phyloP scores from a whole-genome alignment of 164 flowering plant genomes.

The Piper betle region DNA sequence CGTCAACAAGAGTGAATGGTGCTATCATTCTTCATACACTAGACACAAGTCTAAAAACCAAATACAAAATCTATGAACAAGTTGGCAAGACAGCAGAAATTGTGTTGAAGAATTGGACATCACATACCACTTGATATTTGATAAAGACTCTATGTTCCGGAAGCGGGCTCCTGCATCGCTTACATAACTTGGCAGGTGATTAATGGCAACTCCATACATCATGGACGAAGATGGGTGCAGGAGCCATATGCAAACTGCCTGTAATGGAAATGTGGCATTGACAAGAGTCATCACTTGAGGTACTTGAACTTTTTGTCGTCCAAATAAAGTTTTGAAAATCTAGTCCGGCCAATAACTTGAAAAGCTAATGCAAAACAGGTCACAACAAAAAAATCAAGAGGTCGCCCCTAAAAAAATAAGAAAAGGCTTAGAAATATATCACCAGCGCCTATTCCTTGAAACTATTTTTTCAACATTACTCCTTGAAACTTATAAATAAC shows the following conservation, averaged over 20 bases:
- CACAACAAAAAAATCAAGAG: constrained; percentile 85
- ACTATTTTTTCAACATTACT: no score
- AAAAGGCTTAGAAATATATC: neutral
- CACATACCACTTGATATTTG: constrained; percentile 36
- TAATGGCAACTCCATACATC: constrained; percentile 89
- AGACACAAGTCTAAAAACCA: no score
- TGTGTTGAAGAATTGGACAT: neutral
- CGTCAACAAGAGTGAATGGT: no score
- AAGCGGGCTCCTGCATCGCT: constrained; percentile 92
- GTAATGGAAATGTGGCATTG: constrained; percentile 10
- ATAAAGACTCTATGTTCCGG: constrained; percentile 51
- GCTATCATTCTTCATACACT: no score
- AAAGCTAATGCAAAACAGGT: constrained; percentile 92
- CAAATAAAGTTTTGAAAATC: neutral
- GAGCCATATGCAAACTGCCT: constrained; percentile 81
- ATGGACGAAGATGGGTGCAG: constrained; percentile 83
- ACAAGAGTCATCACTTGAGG: constrained; percentile 1
- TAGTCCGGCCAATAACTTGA: constrained; percentile 35
- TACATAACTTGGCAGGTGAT: constrained; percentile 62
- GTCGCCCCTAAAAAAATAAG: constrained; percentile 45
- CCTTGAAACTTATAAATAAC: constrained; percentile 91
- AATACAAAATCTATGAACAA: no score
- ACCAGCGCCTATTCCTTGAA: no score
- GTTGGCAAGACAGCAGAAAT: no score
- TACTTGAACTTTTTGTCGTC: neutral